Base-by-base conservation (phyloP, 176 grass and related monocot species). In the Bromus sterilis region DNA sequence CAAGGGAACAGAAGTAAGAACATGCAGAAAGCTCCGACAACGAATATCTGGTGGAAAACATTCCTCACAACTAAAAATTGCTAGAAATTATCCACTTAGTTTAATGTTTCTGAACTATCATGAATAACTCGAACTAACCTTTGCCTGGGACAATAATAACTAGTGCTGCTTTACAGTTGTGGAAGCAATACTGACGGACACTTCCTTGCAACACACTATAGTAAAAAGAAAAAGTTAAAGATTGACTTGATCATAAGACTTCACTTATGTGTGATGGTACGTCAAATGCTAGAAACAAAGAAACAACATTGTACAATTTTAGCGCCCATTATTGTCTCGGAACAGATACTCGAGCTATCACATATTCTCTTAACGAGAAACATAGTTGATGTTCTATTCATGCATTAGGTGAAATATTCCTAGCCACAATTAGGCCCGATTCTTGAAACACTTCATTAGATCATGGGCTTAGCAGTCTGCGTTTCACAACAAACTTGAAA, bases 81-180 rank as follows among this genome's bases (percentile, higher is more conserved):
- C 55, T 37, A 31, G 40, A 11, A 21, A 20, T 40, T 77, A 71
- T 73, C 43, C 46, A 64, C 43, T 31, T 9, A 15, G 1, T 46
- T 51, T 28, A 55, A 64, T 64, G 80, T 36, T 66, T 53, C 29
- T 37, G 44, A 84, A 65, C 20, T 11, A 79, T 56, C 11, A 79
- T 86, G 44, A 87, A 37, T n/a, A 77, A 63, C 57, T 64, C 35
- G 62, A 89, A 86, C 81, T 63, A 37, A 93, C 90, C 92, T 97
- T 93, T 94, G 31, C 87, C 95, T 42, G 95, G 92, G 42, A 97
- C 95, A 61, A 94, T 89, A 33, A 97, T 97, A 82, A 97, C 74
- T 25, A 92, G 92, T 37, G 87, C 90, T 78, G 88, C 92, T 87
- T 93, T 97, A 81, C 92, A 97, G 87, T 97, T 92, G 83, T 92